Conservation (phyloP, 2,329 filamentous ascomycete genomes). For the Curvularia sp. region DNA sequence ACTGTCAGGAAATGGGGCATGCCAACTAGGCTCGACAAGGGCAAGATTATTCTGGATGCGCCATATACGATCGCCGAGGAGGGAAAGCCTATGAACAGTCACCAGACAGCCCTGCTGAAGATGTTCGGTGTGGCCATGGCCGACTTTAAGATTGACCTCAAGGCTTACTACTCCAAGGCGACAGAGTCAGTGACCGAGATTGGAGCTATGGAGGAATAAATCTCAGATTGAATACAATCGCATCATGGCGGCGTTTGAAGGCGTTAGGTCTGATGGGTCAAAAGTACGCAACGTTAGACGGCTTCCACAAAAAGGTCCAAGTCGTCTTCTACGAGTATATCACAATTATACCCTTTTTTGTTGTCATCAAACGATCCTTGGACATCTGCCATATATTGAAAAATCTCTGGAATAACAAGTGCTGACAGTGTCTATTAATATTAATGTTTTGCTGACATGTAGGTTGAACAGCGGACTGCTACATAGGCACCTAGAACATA, state of each 20-base stretch:
- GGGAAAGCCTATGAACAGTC: slow-evolving; percentile 83
- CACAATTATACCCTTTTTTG: slow-evolving; percentile 40
- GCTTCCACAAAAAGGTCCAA: slow-evolving; percentile 17
- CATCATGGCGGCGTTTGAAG: slow-evolving; percentile 37
- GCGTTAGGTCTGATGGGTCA: slow-evolving; percentile 28
- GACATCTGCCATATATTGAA: background rate
- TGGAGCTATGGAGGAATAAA: slow-evolving; percentile 55
- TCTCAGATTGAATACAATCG: slow-evolving; percentile 13
- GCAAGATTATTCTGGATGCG: slow-evolving; percentile 79
- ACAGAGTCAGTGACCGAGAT: slow-evolving; percentile 59
- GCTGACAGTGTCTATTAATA: background rate
- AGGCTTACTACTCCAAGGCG: slow-evolving; percentile 63
- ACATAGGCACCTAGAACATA: slow-evolving; percentile 16
- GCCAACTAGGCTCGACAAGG: slow-evolving; percentile 86
- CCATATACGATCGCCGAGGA: slow-evolving; percentile 81
- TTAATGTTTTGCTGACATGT: background rate
- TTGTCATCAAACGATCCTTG: slow-evolving; percentile 4
- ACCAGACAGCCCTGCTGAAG: slow-evolving; percentile 93
- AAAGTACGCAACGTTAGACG: slow-evolving; percentile 25
- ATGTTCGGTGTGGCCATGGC: slow-evolving; percentile 89
- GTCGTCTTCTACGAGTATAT: slow-evolving; percentile 23
- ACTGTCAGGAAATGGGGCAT: slow-evolving; percentile 88
- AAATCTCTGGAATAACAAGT: background rate
- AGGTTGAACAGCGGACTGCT: background rate
- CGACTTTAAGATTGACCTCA: slow-evolving; percentile 83